These are phyloP conservation scores for Lentithecium fluviatile DNA, from an alignment of 495 filamentous ascomycete genomes.

Conservation along the genomic window DNA sequence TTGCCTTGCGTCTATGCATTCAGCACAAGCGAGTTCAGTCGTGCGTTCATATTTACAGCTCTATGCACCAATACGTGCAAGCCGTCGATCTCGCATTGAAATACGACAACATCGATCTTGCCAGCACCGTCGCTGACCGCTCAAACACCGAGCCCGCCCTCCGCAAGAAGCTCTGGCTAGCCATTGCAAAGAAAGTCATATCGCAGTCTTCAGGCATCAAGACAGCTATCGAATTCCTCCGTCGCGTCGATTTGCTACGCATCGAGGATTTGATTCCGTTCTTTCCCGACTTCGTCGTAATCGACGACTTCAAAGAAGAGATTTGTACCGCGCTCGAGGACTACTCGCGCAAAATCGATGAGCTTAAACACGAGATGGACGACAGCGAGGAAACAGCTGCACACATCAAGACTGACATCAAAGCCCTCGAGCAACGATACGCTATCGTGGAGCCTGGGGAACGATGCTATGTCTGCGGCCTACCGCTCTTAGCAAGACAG, in stretches of 20 bases:
- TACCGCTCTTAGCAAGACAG: conserved; percentile 81
- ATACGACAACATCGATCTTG: conserved; percentile 84
- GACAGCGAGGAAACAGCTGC: conserved; percentile 80
- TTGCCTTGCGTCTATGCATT: conserved; percentile 92
- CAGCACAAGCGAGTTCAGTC: conserved; percentile 87
- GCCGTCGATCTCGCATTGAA: conserved; percentile 90
- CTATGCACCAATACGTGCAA: conserved; percentile 88
- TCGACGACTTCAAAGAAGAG: conserved; percentile 98
- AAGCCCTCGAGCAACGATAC: conserved; percentile 78
- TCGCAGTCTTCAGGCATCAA: conserved; percentile 82
- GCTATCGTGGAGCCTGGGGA: conserved; percentile 97
- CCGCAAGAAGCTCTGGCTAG: conserved; percentile 91
- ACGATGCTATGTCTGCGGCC: conserved; percentile 80
- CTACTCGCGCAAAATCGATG: conserved; percentile 85
- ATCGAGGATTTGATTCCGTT: conserved; percentile 98
- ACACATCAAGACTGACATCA: conserved; percentile 85
- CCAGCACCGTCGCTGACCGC: conserved; percentile 83
- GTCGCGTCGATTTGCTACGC: conserved; percentile 82
- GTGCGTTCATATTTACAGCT: conserved; percentile 92
- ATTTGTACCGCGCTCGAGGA: conserved; percentile 92
- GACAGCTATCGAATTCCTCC: conserved; percentile 89
- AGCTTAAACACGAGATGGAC: conserved; percentile 93
- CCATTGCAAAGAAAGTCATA: conserved; percentile 90
- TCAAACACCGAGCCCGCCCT: conserved; percentile 73
- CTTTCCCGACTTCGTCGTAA: conserved; percentile 98